Evolutionary conservation across 1,284 basidiomycete genomes (phyloP).

Genomic region (Apiotrichum porosum): DNA sequence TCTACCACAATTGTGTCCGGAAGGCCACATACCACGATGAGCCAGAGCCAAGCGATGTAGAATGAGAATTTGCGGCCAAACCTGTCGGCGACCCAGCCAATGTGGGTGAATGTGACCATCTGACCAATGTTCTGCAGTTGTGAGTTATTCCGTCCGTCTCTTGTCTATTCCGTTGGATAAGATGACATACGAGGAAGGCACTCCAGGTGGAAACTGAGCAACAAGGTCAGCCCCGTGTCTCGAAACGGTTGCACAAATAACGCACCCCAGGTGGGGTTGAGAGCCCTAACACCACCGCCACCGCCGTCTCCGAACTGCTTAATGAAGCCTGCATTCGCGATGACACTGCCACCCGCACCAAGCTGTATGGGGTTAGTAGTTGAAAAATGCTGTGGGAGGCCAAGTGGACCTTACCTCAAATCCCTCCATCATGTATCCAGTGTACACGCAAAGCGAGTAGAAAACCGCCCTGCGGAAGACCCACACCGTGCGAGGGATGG

Average conservation of each 20-base stretch:
- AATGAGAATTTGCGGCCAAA: conserved; percentile 20
- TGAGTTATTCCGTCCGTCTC: no score
- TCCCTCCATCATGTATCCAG: conserved; percentile 20
- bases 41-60: conserved; percentile 11
- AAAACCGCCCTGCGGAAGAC: conserved; percentile 16
- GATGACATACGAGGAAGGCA: conserved; percentile 12
- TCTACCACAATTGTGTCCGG: neutral
- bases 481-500: conserved; percentile 16
- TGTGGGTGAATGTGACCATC: conserved; percentile 7
- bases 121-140: conserved; percentile 9
- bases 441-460: conserved; percentile 18
- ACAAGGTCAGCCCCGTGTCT: neutral
- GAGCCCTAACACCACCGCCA: conserved; percentile 1
- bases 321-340: conserved; percentile 19
- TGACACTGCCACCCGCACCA: conserved; percentile 8
- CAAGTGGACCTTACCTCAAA: conserved; percentile 17
- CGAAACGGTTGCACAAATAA: neutral
- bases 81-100: conserved; percentile 15
- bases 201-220: conserved; percentile 24
- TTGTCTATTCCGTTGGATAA: no score
- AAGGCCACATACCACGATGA: conserved; percentile 1
- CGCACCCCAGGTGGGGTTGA: conserved; percentile 14
- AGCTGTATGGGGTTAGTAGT: conserved; percentile 2
- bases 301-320: conserved; percentile 14
- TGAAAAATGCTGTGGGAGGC: no score